Percentiles rank a stretch among this genome's conserved stretches.
phyloP scores from a whole-genome alignment of 805 yeast species.

The Sugiyamaella qingdaonensis region DNA sequence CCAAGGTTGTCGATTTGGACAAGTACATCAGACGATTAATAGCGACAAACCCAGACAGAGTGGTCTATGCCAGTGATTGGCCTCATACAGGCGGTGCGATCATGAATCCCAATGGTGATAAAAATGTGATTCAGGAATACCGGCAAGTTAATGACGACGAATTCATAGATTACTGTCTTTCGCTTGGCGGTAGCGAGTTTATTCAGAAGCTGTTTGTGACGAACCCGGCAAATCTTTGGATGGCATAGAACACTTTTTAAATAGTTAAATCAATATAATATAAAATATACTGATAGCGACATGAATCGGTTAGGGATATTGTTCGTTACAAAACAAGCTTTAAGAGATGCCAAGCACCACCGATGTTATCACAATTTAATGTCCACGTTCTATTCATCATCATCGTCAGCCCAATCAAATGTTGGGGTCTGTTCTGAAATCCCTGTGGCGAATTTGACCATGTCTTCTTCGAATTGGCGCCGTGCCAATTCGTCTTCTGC shows the following conservation, averaged over 20 bases:
- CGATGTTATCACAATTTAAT: too few relatives aligned
- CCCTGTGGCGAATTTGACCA: not conserved
- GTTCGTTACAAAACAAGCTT: too few relatives aligned
- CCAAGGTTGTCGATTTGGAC: conserved; percentile 4
- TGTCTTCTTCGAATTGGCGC: not conserved
- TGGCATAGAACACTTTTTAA: not conserved
- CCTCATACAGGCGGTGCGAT: conserved; percentile 10
- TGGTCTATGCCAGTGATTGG: conserved; percentile 13
- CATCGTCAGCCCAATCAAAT: conserved; percentile 1
- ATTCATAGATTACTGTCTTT: conserved; percentile 6
- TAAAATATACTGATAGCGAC: too few relatives aligned
- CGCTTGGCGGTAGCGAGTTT: conserved; percentile 6
- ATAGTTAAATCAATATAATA: too few relatives aligned
- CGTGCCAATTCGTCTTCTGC: not conserved
- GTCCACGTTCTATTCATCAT: not conserved
- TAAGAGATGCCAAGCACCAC: too few relatives aligned
- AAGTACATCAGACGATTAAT: conserved; percentile 2
- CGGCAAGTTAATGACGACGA: conserved; percentile 2
- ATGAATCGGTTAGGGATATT: too few relatives aligned
- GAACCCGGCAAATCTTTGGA: conserved; percentile 9
- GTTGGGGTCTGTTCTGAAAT: not conserved
- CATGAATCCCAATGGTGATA: conserved; percentile 6
- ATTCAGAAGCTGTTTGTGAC: conserved; percentile 8
- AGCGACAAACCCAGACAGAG: conserved; percentile 9
- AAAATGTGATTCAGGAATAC: not conserved